A percentile compares a stretch with the other conserved stretches of the same genome.
Conservation (phyloP, 2,329 filamentous ascomycete genomes). For the Helotiales sp. region DNA sequence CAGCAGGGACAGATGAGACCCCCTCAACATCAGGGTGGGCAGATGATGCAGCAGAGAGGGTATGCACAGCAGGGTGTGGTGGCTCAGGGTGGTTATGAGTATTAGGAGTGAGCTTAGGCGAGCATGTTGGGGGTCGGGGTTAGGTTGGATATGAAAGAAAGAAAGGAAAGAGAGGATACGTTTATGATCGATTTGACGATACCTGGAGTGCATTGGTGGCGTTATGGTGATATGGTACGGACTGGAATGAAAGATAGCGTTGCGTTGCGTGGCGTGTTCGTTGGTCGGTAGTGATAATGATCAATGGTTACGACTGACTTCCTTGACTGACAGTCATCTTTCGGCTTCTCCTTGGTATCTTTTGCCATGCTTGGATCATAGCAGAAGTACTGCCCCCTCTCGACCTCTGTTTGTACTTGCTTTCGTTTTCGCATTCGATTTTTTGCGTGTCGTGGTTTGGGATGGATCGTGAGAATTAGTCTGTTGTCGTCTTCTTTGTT, state of each 20-base stretch:
- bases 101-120: conserved; percentile 7
- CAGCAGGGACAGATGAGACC: conserved; percentile 25
- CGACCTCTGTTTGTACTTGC: not conserved
- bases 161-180: not conserved
- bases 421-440: too few relatives aligned
- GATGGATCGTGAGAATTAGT: too few relatives aligned
- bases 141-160: not conserved
- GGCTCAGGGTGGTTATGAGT: conserved; percentile 27
- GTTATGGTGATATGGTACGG: conserved; percentile 5
- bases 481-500: too few relatives aligned
- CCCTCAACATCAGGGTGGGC: conserved; percentile 26
- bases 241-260: not conserved
- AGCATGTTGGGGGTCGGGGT: not conserved
- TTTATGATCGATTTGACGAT: conserved; percentile 9
- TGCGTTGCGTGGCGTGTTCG: too few relatives aligned
- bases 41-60: conserved; percentile 26
- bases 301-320: too few relatives aligned
- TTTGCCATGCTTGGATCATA: too few relatives aligned
- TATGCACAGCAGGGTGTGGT: conserved; percentile 30
- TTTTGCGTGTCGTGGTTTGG: too few relatives aligned
- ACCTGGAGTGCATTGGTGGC: conserved; percentile 16
- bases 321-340: too few relatives aligned
- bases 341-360: too few relatives aligned
- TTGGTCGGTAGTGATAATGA: conserved; percentile 1
- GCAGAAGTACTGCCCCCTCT: not conserved